Evolutionary conservation across 2,329 filamentous ascomycete species (phyloP), one percentile per base, ranked within the genome.

Genomic region (Madurella fahalii): DNA sequence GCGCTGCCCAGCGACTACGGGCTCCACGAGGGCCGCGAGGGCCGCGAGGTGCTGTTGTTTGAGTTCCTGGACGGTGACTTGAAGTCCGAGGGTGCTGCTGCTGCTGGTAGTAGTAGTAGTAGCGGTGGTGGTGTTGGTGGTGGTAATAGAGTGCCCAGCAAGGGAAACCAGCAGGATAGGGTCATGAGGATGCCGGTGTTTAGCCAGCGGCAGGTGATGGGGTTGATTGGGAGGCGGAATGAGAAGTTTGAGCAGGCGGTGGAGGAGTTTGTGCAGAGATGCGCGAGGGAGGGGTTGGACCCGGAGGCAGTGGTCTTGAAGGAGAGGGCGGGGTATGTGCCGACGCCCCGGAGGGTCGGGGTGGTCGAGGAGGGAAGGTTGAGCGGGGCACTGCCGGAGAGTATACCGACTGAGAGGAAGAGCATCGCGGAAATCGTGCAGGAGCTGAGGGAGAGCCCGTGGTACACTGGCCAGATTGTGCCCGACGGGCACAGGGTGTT

Each of bases 391-490:
- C 68, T 90, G 17, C 90, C 90, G 0, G 77, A 81, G 32, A 80
- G 77, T 1, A 95, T 97, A 48, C 93, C 93, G 0, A 83, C 79
- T 45, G 88, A 95, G 59, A 81, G 94, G 43, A 87, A 90, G 65
- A 77, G 81, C 2, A 89, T 99, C 31, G 79, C 89, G 0, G 88
- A 95, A 49, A 97, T 99, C 34, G 78, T 99, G 2, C 77, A 84
- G 31, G 90, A 96, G 66, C 83, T 99, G 37, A 90, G 90, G 64
- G 80, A 83, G 9, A 82, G 87, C 63, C 79, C 92, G 20, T 95
- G 92, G 89, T 99, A 99, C 65, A 88, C 85, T 4, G 86, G 86
- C 0, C 94, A 99, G 71, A 91, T 99, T 59, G 92, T 97, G 1
- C 90, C 92, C 0, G 89, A 95, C 62, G 94, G 94, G 0, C 91